Evolutionary conservation across 1,284 basidiomycete species (phyloP).

Genomic region (Ustilago lituana): DNA sequence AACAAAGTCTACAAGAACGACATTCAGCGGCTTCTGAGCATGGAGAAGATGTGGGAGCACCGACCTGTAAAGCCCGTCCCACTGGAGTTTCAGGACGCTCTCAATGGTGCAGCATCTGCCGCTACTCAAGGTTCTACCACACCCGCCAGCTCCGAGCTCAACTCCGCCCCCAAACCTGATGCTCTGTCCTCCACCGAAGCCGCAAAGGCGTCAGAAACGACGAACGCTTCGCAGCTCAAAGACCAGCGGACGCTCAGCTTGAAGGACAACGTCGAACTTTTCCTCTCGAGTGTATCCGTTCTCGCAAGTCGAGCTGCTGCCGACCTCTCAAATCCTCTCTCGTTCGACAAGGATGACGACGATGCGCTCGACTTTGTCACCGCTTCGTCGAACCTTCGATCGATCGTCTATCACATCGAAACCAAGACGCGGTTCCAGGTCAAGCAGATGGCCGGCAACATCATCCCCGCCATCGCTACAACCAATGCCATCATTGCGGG

Average conservation of each 20-base stretch:
- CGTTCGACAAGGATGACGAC: slow-evolving; percentile 98
- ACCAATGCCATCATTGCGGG: slow-evolving; percentile 98
- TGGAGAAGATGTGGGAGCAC: slow-evolving; percentile 98
- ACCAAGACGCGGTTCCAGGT: slow-evolving; percentile 94
- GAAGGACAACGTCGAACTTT: slow-evolving; percentile 56
- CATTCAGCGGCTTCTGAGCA: slow-evolving; percentile 85
- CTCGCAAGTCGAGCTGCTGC: slow-evolving; percentile 78
- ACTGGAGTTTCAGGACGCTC: slow-evolving; percentile 80
- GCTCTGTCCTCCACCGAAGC: background rate
- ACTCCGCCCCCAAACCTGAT: background rate
- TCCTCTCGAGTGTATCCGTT: slow-evolving; percentile 75
- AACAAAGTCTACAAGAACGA: slow-evolving; percentile 91
- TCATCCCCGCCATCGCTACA: slow-evolving; percentile 93
- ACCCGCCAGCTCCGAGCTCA: background rate
- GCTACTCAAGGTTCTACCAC: background rate
- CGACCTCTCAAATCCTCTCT: slow-evolving; percentile 76
- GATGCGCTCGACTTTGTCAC: slow-evolving; percentile 97
- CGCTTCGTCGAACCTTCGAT: slow-evolving; percentile 89
- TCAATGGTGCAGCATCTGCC: slow-evolving; percentile 7
- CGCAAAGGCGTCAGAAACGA: no score
- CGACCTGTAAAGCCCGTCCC: slow-evolving; percentile 81
- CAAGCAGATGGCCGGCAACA: slow-evolving; percentile 99
- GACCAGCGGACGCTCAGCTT: slow-evolving; percentile 60
- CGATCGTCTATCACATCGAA: slow-evolving; percentile 84
- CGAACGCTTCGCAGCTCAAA: slow-evolving; percentile 30